Evolutionary conservation across 257 asterid species (phyloP).

Genomic region (Scutellaria galericulata): DNA sequence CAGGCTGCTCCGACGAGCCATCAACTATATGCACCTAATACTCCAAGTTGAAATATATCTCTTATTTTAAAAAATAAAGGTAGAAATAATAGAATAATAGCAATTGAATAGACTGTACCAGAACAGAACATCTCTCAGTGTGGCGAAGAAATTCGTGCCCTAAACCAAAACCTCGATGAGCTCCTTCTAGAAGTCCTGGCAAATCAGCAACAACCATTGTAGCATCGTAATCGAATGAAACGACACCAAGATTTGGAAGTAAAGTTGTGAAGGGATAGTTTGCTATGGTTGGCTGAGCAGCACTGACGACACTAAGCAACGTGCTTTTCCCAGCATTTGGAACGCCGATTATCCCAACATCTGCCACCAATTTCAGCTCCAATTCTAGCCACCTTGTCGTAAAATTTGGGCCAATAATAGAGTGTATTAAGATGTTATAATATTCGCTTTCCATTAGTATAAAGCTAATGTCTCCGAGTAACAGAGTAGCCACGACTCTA

Average conservation of each 20-base stretch:
- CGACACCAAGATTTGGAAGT: conserved; percentile 99
- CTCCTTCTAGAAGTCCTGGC: conserved; percentile 97
- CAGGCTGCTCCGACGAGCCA: conserved; percentile 93
- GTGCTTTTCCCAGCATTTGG: conserved; percentile 99
- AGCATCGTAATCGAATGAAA: conserved; percentile 85
- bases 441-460: conserved; percentile 3
- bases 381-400: conserved; percentile 88
- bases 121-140: conserved; percentile 92
- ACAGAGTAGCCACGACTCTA: not conserved
- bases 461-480: not conserved
- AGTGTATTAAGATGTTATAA: conserved; percentile 20
- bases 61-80: not conserved
- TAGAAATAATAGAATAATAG: conserved; percentile 13
- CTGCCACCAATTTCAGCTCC: conserved; percentile 97
- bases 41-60: conserved; percentile 22
- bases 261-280: conserved; percentile 96
- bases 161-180: conserved; percentile 94
- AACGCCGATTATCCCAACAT: conserved; percentile 94
- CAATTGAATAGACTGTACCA: conserved; percentile 53
- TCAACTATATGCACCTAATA: conserved; percentile 88
- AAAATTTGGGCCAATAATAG: conserved; percentile 19
- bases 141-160: conserved; percentile 97
- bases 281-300: conserved; percentile 92
- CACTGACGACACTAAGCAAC: conserved; percentile 85
- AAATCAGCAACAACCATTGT: conserved; percentile 92